A percentile compares a stretch with the other conserved stretches of the same genome.
Conservation (phyloP, 2,329 filamentous ascomycete species). For the Pseudogymnoascus pannorum region DNA sequence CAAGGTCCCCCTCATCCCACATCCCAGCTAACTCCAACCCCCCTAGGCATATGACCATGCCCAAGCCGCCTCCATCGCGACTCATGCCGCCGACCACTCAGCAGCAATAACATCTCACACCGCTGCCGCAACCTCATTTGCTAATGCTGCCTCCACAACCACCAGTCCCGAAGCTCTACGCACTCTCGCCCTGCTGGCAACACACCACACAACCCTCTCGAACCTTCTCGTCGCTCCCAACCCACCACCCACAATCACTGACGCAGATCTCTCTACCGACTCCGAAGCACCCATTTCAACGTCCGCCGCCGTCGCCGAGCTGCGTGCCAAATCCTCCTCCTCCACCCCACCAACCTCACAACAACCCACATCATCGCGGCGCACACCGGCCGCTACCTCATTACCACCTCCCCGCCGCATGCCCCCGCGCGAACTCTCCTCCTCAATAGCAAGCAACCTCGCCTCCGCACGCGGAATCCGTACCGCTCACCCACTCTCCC, state of each 20-base stretch:
- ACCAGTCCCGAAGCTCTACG: slow-evolving; percentile 66
- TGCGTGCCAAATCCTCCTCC: slow-evolving; percentile 23
- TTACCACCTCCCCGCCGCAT: slow-evolving; percentile 30
- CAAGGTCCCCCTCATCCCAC: neutral
- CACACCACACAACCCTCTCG: slow-evolving; percentile 79
- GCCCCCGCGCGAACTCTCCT: slow-evolving; percentile 60
- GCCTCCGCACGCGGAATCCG: slow-evolving; percentile 78
- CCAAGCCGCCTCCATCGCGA: slow-evolving; percentile 70
- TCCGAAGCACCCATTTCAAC: slow-evolving; percentile 25
- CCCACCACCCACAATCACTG: slow-evolving; percentile 16
- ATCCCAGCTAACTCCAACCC: slow-evolving; percentile 20
- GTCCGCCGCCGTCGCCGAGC: slow-evolving; percentile 27
- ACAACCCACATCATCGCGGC: neutral
- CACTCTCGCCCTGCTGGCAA: slow-evolving; percentile 76
- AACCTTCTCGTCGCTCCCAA: slow-evolving; percentile 66
- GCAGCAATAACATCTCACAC: slow-evolving; percentile 84
- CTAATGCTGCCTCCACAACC: slow-evolving; percentile 69
- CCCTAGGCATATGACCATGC: slow-evolving; percentile 79
- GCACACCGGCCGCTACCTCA: neutral
- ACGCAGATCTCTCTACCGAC: slow-evolving; percentile 23
- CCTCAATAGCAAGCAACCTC: slow-evolving; percentile 82
- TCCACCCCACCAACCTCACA: slow-evolving; percentile 20
- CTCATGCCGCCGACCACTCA: slow-evolving; percentile 60
- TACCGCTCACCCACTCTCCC: slow-evolving; percentile 49
- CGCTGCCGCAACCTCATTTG: slow-evolving; percentile 80